Base-by-base conservation (phyloP, 2,329 filamentous ascomycete genomes). In the Ceratocystis huliohia region DNA sequence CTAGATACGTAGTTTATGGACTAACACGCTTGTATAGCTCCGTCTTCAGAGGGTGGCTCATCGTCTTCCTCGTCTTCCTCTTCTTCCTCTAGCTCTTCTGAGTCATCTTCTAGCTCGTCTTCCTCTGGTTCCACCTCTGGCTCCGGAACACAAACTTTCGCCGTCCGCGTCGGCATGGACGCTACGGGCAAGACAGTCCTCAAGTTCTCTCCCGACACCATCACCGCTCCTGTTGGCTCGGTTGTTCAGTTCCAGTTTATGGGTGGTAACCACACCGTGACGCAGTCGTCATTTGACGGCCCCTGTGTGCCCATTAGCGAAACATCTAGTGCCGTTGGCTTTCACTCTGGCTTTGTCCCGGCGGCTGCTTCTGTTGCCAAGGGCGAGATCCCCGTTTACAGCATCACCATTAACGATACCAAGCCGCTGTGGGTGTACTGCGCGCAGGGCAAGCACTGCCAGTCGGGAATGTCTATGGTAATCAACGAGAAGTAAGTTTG, bases 391-490 rank as follows among this genome's bases (percentile, higher is more conserved):
- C 83, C 88, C 33, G 86, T 86, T 65, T 94, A 86, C 76, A 90
- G 86, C 67, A 78, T 93, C 72, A 81, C 80, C 74, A 78, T 94
- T 74, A 86, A 85, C 72, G 80, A 84, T 74, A 83, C 81, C 57
- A 86, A 81, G 66, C 89, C 89, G 37, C 79, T 92, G 70, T 94
- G 89, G 88, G 77, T 89, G 70, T 93, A 88, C 80, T 93, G 89
- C 77, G 85, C 84, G 37, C 86, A 91, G 75, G 84, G 74, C 59
- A 83, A 80, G 72, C 89, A 94, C 77, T 94, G 89, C 76, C 83
- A 91, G 75, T 77, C 74, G 61, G 88, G 88, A 69, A 91, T 91
- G 87, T 81, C 82, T 67, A 87, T 89, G 78, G 87, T 89, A 41
- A 85, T 91, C 73, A 91, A 92, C 75, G 84, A 84, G 76, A 80